Conservation (phyloP, 441 rosid species). For the Bruguiera hainesii region DNA sequence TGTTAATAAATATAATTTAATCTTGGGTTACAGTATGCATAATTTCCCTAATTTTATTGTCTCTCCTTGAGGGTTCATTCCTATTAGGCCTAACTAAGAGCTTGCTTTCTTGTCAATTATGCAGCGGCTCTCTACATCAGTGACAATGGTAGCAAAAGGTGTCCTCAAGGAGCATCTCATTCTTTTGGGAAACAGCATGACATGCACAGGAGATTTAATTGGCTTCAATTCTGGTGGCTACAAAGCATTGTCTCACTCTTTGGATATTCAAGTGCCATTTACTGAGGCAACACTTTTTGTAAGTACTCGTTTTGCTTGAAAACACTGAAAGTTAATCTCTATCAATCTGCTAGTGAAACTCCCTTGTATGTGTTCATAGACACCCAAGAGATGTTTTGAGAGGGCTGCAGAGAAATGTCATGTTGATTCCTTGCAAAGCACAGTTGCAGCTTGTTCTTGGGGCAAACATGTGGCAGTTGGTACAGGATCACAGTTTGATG, state of each 20-base stretch:
- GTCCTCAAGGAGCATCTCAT: slow-evolving; percentile 85
- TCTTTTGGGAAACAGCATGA: slow-evolving; percentile 88
- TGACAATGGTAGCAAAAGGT: slow-evolving; percentile 81
- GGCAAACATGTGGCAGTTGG: slow-evolving; percentile 91
- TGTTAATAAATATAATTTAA: too few relatives aligned
- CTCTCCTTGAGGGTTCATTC: too few relatives aligned
- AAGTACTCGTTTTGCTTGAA: slow-evolving; percentile 30
- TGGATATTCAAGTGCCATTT: slow-evolving; percentile 89
- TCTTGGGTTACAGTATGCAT: not conserved
- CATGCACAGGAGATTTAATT: slow-evolving; percentile 78
- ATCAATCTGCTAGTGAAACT: slow-evolving; percentile 4
- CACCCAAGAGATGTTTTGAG: slow-evolving; percentile 88
- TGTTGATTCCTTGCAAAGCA: slow-evolving; percentile 63
- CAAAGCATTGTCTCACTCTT: slow-evolving; percentile 63
- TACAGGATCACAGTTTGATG: slow-evolving; percentile 85
- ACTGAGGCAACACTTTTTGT: slow-evolving; percentile 94
- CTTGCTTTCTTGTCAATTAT: slow-evolving; percentile 26
- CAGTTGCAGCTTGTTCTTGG: slow-evolving; percentile 96
- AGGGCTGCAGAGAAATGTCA: slow-evolving; percentile 91
- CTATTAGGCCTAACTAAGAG: slow-evolving; percentile 4
- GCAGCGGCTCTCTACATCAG: slow-evolving; percentile 92
- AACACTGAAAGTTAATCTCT: slow-evolving; percentile 12
- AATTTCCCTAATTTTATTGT: not conserved
- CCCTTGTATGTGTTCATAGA: slow-evolving; percentile 41
- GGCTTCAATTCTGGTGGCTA: slow-evolving; percentile 92